phyloP scores from a whole-genome alignment of 106 monocot genomes.

The Dioscorea zingiberensis region DNA sequence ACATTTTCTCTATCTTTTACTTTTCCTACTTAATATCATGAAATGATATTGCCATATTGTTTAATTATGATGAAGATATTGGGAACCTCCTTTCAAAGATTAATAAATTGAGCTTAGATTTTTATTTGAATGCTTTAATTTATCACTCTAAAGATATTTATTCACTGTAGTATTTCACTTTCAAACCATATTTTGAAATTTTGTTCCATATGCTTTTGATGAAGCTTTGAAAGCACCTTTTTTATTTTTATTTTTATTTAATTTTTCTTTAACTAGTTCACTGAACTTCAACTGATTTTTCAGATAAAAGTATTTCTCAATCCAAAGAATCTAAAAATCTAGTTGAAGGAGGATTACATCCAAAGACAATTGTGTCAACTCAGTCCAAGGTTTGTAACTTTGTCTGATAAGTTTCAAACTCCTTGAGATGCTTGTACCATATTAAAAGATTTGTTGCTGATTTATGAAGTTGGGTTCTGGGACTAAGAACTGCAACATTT shows the following conservation, averaged over 20 bases:
- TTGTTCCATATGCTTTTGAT: no score
- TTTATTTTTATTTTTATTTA: not conserved
- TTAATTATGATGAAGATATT: no score
- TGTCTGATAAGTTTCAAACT: not conserved
- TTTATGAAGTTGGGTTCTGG: no score
- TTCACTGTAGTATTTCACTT: no score
- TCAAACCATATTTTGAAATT: no score
- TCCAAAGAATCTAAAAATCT: conserved; percentile 18
- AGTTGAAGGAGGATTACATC: conserved; percentile 19
- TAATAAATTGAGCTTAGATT: no score
- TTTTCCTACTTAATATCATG: not conserved
- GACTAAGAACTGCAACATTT: no score
- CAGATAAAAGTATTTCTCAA: conserved; percentile 23
- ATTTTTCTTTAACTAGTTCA: not conserved
- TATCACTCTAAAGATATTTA: no score
- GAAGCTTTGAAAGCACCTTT: not conserved
- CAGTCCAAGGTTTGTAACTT: conserved; percentile 3
- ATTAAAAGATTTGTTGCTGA: no score
- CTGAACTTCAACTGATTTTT: conserved; percentile 1
- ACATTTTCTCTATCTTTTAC: not conserved
- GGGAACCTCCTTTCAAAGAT: no score
- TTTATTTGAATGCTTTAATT: no score
- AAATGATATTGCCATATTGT: no score
- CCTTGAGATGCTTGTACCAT: not conserved
- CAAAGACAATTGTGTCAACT: conserved; percentile 12